Base-by-base conservation (phyloP, 2,329 filamentous ascomycete species). In the Fusarium sublunatum region DNA sequence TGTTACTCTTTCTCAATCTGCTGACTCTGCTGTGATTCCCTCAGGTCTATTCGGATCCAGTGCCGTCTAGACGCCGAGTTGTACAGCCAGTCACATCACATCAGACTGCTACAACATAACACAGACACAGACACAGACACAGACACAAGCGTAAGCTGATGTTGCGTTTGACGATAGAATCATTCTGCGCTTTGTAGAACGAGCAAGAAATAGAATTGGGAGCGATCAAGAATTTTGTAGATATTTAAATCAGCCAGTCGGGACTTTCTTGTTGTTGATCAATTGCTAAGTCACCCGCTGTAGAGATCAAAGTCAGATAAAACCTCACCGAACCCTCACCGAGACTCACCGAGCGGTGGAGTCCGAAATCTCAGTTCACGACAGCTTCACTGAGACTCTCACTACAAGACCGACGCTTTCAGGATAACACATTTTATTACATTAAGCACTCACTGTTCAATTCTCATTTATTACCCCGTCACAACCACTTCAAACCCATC, bases 321-420 rank as follows among this genome's bases (percentile, higher is more conserved):
- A 25, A 4, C 19, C 43, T 34, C 7, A 43, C 39, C 43, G 36
- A 48, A 51, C 49, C 36, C 48, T 66, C 48, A 68, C 65, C 61
- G 65, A 65, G 31, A 10, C 22, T 65, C 56, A 67, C 64, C 64
- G 62, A 48, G 39, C 24, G 45, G 64, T 57, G 64, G 59, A 50
- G 50, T 58, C 29, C 24, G 35, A 65, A 67, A 65, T 68, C 64
- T 67, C 61, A 59, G 36, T 53, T 56, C n/a, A 53, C 55, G 46
- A 64, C 40, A 39, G 28, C 55, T 36, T 53, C 48, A 48, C 35
- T 64, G 36, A 50, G 46, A 11, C 42, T 12, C 19, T 50, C 39
- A 44, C 24, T 51, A 57, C 48, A 61, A 44, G 19, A 47, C 39
- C 19, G 31, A 62, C 2, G 29, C 28, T 60, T 49, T 55, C 32